phyloP scores from a whole-genome alignment of 768 basidiomycete species.

The Boletus fagicola region DNA sequence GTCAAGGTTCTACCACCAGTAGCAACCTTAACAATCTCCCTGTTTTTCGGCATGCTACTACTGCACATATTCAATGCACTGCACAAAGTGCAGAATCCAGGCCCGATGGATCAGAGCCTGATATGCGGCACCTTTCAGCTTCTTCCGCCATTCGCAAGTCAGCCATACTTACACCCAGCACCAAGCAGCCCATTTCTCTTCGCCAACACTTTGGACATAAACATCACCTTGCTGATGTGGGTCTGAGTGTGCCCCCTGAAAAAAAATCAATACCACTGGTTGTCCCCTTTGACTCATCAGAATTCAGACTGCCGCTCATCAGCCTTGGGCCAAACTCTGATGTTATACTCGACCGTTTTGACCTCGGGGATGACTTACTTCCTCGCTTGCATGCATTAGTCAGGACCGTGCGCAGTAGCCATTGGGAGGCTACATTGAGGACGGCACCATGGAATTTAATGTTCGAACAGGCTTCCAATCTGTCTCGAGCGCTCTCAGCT shows the following conservation, averaged over 20 bases:
- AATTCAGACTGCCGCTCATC: not conserved
- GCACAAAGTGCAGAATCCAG: not conserved
- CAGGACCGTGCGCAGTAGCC: not conserved
- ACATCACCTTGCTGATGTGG: not conserved
- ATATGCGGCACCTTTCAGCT: not conserved
- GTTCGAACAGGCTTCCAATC: constrained; percentile 6
- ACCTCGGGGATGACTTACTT: not conserved
- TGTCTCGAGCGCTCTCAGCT: not conserved
- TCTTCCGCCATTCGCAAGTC: not conserved
- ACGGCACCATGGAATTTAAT: not conserved
- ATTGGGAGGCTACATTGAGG: constrained; percentile 1
- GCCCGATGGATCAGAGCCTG: not conserved
- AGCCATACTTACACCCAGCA: not conserved
- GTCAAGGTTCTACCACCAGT: too few relatives aligned
- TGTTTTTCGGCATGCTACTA: too few relatives aligned
- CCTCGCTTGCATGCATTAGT: not conserved
- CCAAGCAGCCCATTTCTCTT: not conserved
- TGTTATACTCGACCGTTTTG: constrained; percentile 1
- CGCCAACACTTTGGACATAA: not conserved
- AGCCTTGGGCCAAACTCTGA: constrained; percentile 6
- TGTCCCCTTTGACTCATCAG: not conserved
- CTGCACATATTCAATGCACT: not conserved
- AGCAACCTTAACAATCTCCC: too few relatives aligned
- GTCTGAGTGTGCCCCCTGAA: not conserved
- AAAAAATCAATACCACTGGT: not conserved